Percentiles rank a stretch among this genome's conserved stretches.
Conservation (phyloP, 306 rosid genomes). For the Vachellia pachyceras region DNA sequence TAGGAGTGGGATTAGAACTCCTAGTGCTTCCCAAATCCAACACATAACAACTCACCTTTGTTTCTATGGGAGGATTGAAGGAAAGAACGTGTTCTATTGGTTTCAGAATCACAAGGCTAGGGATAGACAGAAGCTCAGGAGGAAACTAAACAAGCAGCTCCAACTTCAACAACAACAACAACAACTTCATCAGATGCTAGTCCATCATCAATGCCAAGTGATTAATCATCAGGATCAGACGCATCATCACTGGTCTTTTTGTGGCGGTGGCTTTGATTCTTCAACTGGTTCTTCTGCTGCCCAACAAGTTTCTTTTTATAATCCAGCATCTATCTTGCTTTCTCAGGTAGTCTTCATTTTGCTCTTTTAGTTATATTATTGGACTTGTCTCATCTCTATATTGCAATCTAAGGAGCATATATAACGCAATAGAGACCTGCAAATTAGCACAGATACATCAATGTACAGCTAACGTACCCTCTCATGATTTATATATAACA, state of each 20-base stretch:
- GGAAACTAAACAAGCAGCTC: constrained; percentile 78
- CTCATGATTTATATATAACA: not conserved
- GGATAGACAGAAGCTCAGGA: constrained; percentile 82
- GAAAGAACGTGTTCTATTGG: constrained; percentile 97
- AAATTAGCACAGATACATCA: not conserved
- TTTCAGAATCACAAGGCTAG: constrained; percentile 98
- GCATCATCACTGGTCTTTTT: constrained; percentile 43
- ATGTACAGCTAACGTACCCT: not conserved
- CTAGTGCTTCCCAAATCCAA: constrained; percentile 85
- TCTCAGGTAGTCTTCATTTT: constrained; percentile 54
- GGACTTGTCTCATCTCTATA: not conserved
- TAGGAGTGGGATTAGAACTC: constrained; percentile 79
- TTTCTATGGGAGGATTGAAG: constrained; percentile 85
- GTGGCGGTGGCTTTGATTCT: constrained; percentile 46
- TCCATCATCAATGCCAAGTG: constrained; percentile 34
- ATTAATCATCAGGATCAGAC: constrained; percentile 43
- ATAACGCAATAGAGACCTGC: not conserved
- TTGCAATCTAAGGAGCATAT: not conserved
- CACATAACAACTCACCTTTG: constrained; percentile 88
- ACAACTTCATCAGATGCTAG: constrained; percentile 39
- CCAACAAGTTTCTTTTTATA: constrained; percentile 48
- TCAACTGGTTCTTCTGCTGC: constrained; percentile 38
- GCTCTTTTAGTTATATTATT: not conserved
- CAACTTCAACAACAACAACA: constrained; percentile 53
- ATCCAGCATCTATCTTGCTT: constrained; percentile 43